Evolutionary conservation across 805 yeast species (phyloP), one percentile per base, ranked within the genome.

Genomic region (Lipomyces kockii): DNA sequence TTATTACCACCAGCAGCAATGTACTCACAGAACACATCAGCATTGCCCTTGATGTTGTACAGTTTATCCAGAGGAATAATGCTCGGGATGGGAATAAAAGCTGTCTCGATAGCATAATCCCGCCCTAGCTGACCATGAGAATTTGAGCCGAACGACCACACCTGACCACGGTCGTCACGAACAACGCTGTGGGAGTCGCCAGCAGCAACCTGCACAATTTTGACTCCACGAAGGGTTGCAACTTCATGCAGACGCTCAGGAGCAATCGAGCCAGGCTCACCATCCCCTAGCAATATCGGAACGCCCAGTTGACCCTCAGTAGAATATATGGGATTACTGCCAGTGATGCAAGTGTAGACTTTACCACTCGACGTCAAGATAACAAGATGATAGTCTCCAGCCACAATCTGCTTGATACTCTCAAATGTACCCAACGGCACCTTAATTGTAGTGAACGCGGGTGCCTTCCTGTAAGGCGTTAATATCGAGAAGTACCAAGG

Each of bases 111-210:
- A 27, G 84, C 81, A 59, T 89, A 87, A 7, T 87, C 86, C 58
- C 86, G 82, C 11, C 94, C 97, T 64, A 94, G 81, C 74, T 95
- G 94, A n/a, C 98, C 98, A 76, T 80, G 86, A 2, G 85, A 82
- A 76, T 94, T 94, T 66, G 85, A 85, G 29, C 99, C 99, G 86
- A 95, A 93, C 1, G 92, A 84, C 86, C 89, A 90, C n/a, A 92
- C 80, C 62, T 82, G 81, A 8, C 94, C 95, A n/a, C 80, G 74
- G 1, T 80, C 73, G 72, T 91, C 94, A n/a, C 85, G 76, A 6
- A 87, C 94, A 43, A 92, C 76, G 2, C 92, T 85, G 78, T 92
- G 97, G 76, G 81, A 82, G 60, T 83, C 82, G 9, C 98, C 98
- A 66, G 90, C 81, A 0, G 95, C 91, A 54, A 94, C 83, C 72